Evolutionary conservation across 2,329 filamentous ascomycete species (phyloP).

Genomic region (Fusarium irregulare): DNA sequence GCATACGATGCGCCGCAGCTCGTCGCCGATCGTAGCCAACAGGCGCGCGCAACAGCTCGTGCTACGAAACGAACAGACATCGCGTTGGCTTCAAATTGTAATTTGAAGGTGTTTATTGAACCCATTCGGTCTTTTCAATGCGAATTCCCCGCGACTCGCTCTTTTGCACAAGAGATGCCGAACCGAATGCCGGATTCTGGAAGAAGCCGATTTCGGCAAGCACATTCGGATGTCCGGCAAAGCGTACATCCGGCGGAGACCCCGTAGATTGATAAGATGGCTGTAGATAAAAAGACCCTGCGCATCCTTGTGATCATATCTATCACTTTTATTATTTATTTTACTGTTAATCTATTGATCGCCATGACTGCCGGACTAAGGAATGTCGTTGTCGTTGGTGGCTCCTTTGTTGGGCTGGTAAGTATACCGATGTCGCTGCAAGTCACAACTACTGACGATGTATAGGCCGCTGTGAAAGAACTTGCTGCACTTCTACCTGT

Average conservation of each 20-base stretch:
- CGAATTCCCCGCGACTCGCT: not conserved
- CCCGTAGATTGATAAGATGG: slow-evolving; percentile 33
- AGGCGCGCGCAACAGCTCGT: too few species aligned
- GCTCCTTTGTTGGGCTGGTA: slow-evolving; percentile 45
- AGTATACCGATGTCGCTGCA: not conserved
- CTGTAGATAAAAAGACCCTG: not conserved
- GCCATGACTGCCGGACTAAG: slow-evolving; percentile 38
- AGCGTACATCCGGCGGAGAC: slow-evolving; percentile 18
- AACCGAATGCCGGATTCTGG: not conserved
- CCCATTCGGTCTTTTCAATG: not conserved
- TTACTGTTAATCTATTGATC: not conserved
- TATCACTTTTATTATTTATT: accelerated
- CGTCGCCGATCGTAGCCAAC: too few species aligned
- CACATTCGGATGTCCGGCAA: slow-evolving; percentile 26
- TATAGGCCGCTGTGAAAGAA: slow-evolving; percentile 43
- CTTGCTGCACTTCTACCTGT: slow-evolving; percentile 35
- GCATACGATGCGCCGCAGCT: accelerated
- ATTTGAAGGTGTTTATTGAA: not conserved
- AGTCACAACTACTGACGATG: not conserved
- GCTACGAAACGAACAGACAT: too few species aligned
- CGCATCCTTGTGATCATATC: not conserved
- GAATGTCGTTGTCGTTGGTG: slow-evolving; percentile 45
- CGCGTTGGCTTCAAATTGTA: not conserved
- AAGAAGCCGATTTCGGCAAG: slow-evolving; percentile 22
- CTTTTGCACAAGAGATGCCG: slow-evolving; percentile 8